Evolutionary conservation across 169 alveolate species (phyloP).

Genomic region (Cardiosporidium cionae): DNA sequence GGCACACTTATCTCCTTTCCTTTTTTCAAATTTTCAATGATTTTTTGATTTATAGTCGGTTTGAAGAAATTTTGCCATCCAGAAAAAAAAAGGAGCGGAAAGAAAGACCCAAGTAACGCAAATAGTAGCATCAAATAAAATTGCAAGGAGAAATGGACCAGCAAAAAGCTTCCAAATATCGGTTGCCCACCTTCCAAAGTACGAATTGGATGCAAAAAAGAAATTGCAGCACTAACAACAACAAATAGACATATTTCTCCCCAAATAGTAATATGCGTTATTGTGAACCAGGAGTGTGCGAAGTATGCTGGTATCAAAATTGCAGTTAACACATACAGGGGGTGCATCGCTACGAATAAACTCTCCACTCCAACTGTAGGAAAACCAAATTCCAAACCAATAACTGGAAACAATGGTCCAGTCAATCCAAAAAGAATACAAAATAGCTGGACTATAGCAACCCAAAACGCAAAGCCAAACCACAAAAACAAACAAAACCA

Average conservation of each 20-base stretch:
- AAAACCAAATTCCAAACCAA: conserved; percentile 14
- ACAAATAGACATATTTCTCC: conserved; percentile 31
- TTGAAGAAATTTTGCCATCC: conserved; percentile 37
- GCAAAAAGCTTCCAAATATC: conserved; percentile 49
- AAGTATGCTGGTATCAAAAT: conserved; percentile 46
- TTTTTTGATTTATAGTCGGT: conserved; percentile 53
- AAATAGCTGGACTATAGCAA: conserved; percentile 44
- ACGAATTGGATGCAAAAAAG: conserved; percentile 37
- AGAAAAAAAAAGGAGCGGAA: conserved; percentile 42
- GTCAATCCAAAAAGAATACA: conserved; percentile 35
- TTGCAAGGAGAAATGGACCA: conserved; percentile 32
- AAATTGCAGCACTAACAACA: conserved; percentile 41
- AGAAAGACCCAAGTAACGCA: conserved; percentile 33
- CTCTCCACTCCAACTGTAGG: conserved; percentile 39
- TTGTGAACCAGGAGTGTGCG: conserved; percentile 48
- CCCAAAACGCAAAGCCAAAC: conserved; percentile 54
- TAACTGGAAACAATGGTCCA: conserved; percentile 27
- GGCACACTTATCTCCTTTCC: too few relatives aligned
- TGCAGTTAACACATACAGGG: conserved; percentile 47
- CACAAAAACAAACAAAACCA: conserved; percentile 40
- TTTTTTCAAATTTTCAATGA: conserved; percentile 38
- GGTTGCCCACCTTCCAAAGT: conserved; percentile 51
- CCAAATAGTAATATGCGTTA: conserved; percentile 34
- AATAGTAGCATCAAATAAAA: conserved; percentile 34
- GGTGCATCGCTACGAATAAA: conserved; percentile 49